Conservation (phyloP, 2,329 filamentous ascomycete genomes). For the Ascomycota sp. region DNA sequence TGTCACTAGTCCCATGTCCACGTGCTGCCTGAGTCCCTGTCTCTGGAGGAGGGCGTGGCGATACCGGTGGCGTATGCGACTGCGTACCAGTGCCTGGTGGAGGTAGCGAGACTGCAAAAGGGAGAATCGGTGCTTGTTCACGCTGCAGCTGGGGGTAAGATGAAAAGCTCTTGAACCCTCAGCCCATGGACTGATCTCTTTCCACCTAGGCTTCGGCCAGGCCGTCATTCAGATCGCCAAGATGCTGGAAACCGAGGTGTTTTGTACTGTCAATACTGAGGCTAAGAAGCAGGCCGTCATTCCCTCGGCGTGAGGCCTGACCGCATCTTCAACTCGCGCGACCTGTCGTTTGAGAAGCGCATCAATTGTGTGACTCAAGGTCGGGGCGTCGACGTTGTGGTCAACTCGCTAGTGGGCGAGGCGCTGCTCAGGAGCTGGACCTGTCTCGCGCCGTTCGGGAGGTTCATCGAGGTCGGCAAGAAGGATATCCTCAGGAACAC, state of each 20-base stretch:
- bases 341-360: neutral
- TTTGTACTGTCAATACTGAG: neutral
- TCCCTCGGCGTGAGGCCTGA: neutral
- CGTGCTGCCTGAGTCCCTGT: neutral
- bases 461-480: conserved; percentile 1
- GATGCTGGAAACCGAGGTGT: neutral
- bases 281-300: neutral
- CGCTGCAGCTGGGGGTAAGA: conserved; percentile 1
- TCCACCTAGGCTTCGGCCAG: too few species aligned
- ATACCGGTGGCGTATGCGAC: neutral
- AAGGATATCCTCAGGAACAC: neutral
- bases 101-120: neutral
- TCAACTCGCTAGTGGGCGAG: conserved; percentile 1
- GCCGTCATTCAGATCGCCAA: neutral
- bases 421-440: neutral
- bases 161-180: too few species aligned
- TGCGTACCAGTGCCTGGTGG: neutral
- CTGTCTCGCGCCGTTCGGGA: neutral
- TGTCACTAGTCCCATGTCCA: neutral
- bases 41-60: neutral
- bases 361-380: neutral
- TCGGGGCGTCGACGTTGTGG: conserved; percentile 1
- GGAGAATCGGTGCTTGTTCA: conserved; percentile 1
- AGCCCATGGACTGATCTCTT: too few species aligned
- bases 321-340: conserved; percentile 1